phyloP scores from a whole-genome alignment of 176 grass and related monocot genomes.

The Chrysopogon serrulatus region DNA sequence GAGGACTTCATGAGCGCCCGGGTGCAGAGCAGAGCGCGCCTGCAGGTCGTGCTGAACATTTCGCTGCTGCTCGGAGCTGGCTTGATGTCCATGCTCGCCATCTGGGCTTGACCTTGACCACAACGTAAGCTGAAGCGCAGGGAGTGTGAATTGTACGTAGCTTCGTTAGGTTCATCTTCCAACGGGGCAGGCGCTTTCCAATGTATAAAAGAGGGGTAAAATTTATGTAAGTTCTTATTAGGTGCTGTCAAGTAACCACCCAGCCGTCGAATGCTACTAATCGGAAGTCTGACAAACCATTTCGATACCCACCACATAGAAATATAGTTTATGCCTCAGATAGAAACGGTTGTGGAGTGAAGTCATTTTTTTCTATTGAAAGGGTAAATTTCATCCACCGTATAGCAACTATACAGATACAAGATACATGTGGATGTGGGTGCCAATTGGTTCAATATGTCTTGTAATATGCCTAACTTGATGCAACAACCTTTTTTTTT shows the following conservation, averaged over 20 bases:
- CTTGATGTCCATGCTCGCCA: slow-evolving; percentile 69
- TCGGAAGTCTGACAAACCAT: background rate
- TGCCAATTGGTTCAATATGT: too few species aligned
- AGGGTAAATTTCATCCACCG: too few species aligned
- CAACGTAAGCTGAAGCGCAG: background rate
- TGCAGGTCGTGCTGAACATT: slow-evolving; percentile 41
- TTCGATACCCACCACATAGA: too few species aligned
- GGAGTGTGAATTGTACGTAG: background rate
- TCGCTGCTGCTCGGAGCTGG: slow-evolving; percentile 50
- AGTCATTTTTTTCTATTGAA: too few species aligned
- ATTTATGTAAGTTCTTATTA: background rate
- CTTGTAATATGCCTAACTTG: too few species aligned
- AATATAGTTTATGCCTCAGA: too few species aligned
- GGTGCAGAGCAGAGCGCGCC: slow-evolving; percentile 44
- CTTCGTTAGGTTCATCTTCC: background rate
- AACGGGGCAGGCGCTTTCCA: background rate
- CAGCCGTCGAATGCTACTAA: background rate
- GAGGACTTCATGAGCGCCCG: slow-evolving; percentile 51
- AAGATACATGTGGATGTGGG: too few species aligned
- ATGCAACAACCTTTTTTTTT: too few species aligned
- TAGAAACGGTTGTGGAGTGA: too few species aligned
- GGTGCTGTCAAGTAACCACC: background rate
- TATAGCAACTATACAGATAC: too few species aligned
- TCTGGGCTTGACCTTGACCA: slow-evolving; percentile 57
- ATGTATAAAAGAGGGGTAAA: too few species aligned